phyloP scores from a whole-genome alignment of 805 yeast species.

The Candida insectalens region DNA sequence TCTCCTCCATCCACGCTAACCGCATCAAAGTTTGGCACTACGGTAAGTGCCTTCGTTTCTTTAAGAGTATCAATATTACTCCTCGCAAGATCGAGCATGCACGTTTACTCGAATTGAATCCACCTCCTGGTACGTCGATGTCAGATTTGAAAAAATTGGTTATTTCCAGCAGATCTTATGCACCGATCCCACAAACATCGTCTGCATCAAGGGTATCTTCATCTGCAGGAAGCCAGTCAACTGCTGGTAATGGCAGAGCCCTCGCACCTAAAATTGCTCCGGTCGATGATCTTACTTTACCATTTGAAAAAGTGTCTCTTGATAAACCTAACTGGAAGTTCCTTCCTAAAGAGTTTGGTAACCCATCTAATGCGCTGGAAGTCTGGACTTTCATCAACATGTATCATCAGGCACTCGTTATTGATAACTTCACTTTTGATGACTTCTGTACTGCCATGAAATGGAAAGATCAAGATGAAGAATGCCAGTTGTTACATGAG shows the following conservation, averaged over 20 bases:
- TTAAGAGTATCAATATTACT: constrained; percentile 38
- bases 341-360: constrained; percentile 11
- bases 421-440: constrained; percentile 76
- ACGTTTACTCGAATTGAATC: constrained; percentile 7
- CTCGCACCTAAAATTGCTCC: neutral
- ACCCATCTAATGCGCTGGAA: constrained; percentile 43
- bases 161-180: constrained; percentile 8
- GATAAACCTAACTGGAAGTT: constrained; percentile 18
- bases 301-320: constrained; percentile 14
- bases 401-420: constrained; percentile 49
- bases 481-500: constrained; percentile 51
- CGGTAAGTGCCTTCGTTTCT: constrained; percentile 46
- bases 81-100: constrained; percentile 26
- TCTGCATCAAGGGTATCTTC: neutral
- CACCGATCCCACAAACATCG: constrained; percentile 4
- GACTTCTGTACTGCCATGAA: constrained; percentile 54
- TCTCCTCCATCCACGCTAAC: constrained; percentile 32
- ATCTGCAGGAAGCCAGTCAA: neutral
- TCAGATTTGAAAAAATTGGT: constrained; percentile 5
- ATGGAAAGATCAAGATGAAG: constrained; percentile 33
- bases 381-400: constrained; percentile 70
- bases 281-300: constrained; percentile 23
- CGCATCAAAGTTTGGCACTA: constrained; percentile 52
- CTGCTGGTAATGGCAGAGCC: neutral
- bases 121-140: constrained; percentile 2